Evolutionary conservation across 805 yeast genomes (phyloP).

Genomic region (Metschnikowia corniflorae): DNA sequence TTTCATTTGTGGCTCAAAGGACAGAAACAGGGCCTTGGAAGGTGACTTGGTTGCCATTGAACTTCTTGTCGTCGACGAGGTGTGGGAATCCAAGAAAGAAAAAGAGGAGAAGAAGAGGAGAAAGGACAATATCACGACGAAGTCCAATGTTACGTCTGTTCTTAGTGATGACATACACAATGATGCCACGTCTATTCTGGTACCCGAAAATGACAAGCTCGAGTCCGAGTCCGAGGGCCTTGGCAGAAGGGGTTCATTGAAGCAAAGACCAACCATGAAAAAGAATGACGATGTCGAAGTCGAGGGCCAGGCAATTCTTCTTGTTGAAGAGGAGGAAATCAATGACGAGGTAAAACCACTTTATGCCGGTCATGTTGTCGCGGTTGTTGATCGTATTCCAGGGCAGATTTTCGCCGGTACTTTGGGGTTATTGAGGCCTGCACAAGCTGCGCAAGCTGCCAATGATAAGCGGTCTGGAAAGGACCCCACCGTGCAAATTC

Average conservation of each 20-base stretch:
- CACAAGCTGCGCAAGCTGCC: slow-evolving; percentile 86
- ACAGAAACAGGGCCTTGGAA: slow-evolving; percentile 94
- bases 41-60: slow-evolving; percentile 97
- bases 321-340: slow-evolving; percentile 94
- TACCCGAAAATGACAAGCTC: slow-evolving; percentile 27
- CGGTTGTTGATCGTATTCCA: slow-evolving; percentile 94
- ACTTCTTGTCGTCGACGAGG: slow-evolving; percentile 91
- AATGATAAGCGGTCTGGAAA: slow-evolving; percentile 48
- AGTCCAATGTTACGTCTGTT: slow-evolving; percentile 33
- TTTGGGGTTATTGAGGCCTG: slow-evolving; percentile 88
- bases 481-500: slow-evolving; percentile 43
- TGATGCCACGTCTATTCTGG: slow-evolving; percentile 65
- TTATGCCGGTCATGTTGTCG: slow-evolving; percentile 97
- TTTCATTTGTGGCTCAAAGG: slow-evolving; percentile 96
- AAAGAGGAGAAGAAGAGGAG: slow-evolving; percentile 96
- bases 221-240: slow-evolving; percentile 37
- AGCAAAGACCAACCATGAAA: slow-evolving; percentile 94
- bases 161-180: slow-evolving; percentile 70
- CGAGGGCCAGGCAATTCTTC: slow-evolving; percentile 88
- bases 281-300: slow-evolving; percentile 98
- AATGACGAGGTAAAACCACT: slow-evolving; percentile 89
- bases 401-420: slow-evolving; percentile 96
- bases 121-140: slow-evolving; percentile 52
- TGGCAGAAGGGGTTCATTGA: slow-evolving; percentile 80
- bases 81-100: slow-evolving; percentile 94